These are phyloP conservation scores for Albifimbria verrucaria DNA, from an alignment of 2,329 filamentous ascomycete species.

Conservation along the genomic window DNA sequence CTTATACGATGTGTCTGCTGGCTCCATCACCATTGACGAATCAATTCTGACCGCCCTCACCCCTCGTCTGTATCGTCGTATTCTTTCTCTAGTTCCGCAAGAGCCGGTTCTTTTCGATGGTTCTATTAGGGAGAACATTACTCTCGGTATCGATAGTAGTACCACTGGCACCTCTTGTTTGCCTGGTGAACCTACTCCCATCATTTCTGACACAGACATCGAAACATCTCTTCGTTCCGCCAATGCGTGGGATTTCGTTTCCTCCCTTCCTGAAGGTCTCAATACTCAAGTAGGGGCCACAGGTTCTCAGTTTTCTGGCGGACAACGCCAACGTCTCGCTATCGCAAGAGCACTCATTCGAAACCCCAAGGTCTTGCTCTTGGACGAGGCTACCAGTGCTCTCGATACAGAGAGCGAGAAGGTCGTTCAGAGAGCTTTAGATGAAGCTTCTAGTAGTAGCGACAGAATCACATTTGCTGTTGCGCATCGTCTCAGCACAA, in stretches of 20 bases:
- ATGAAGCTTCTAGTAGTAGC: background rate
- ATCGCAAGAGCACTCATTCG: background rate
- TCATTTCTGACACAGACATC: background rate
- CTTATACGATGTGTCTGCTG: slow-evolving; percentile 37
- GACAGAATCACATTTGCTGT: background rate
- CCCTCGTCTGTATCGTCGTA: slow-evolving; percentile 43
- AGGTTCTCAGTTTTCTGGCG: background rate
- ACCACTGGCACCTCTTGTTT: background rate
- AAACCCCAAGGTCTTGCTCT: background rate
- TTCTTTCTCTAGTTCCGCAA: slow-evolving; percentile 52
- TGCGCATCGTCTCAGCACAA: background rate
- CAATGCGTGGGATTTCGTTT: background rate
- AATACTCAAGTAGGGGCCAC: background rate
- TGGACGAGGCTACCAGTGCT: background rate
- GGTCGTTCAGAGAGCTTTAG: background rate
- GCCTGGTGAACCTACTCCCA: background rate
- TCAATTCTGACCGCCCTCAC: slow-evolving; percentile 36
- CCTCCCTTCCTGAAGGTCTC: background rate
- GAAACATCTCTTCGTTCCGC: background rate
- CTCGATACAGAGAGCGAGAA: slow-evolving; percentile 1
- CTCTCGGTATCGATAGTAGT: background rate
- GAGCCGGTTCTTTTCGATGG: slow-evolving; percentile 49
- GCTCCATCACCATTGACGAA: slow-evolving; percentile 38
- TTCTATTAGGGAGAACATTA: background rate
- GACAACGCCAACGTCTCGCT: background rate